phyloP scores from a whole-genome alignment of 305 asterid genomes.

The Caryopteris hybrid region DNA sequence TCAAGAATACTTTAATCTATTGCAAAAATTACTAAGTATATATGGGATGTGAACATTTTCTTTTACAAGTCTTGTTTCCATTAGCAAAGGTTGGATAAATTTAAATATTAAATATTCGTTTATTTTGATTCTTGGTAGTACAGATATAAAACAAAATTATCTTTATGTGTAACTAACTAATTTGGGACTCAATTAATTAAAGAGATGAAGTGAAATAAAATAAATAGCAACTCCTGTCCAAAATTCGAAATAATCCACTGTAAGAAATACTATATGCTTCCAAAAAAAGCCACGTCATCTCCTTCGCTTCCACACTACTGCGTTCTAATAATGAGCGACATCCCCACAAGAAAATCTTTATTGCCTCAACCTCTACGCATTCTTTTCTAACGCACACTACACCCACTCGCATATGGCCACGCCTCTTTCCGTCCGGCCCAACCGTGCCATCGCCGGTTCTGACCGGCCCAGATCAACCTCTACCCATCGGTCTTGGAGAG shows the following conservation, averaged over 20 bases:
- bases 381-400: conserved; percentile 12
- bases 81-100: too few relatives aligned
- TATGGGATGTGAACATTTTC: too few relatives aligned
- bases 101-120: too few relatives aligned
- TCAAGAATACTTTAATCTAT: too few relatives aligned
- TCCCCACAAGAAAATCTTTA: conserved; percentile 8
- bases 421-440: conserved; percentile 70
- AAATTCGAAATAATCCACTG: neutral
- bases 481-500: conserved; percentile 17
- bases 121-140: too few relatives aligned
- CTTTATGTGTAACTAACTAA: too few relatives aligned
- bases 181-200: too few relatives aligned
- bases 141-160: too few relatives aligned
- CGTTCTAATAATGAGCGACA: neutral
- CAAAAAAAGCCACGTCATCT: conserved; percentile 38
- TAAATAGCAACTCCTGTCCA: too few relatives aligned
- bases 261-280: conserved; percentile 1
- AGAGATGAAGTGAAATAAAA: too few relatives aligned
- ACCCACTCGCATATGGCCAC: conserved; percentile 55
- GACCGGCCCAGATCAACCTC: conserved; percentile 27
- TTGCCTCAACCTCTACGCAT: conserved; percentile 10
- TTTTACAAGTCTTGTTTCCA: too few relatives aligned
- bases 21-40: too few relatives aligned
- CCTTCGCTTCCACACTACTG: conserved; percentile 27
- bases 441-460: conserved; percentile 42